A percentile compares a stretch with the other conserved stretches of the same genome.
These are phyloP conservation scores for Urtica urens DNA, from an alignment of 306 rosid genomes.

Conservation along the genomic window DNA sequence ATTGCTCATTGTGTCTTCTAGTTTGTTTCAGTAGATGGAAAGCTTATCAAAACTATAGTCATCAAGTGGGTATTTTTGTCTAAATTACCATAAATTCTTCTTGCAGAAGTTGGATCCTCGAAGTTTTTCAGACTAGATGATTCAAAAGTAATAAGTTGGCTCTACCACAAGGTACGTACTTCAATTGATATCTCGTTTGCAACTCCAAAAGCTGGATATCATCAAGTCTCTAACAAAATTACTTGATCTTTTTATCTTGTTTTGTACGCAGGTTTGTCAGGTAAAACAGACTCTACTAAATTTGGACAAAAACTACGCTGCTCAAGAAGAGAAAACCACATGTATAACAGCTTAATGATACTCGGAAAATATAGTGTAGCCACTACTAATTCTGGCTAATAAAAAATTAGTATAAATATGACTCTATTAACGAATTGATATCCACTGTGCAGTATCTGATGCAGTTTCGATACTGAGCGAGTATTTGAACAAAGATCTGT, in stretches of 20 bases:
- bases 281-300: slow-evolving; percentile 55
- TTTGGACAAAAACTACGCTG: slow-evolving; percentile 83
- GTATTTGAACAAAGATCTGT: slow-evolving; percentile 72
- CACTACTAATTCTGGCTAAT: neutral
- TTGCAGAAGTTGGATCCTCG: slow-evolving; percentile 69
- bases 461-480: slow-evolving; percentile 84
- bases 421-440: slow-evolving; percentile 13
- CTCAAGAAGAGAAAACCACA: slow-evolving; percentile 61
- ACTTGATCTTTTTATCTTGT: slow-evolving; percentile 6
- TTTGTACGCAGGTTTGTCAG: slow-evolving; percentile 51
- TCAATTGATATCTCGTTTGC: slow-evolving; percentile 1
- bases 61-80: neutral
- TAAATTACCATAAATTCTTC: slow-evolving; percentile 1
- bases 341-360: slow-evolving; percentile 20
- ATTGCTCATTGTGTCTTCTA: slow-evolving; percentile 8
- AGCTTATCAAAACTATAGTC: neutral
- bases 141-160: slow-evolving; percentile 72
- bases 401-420: neutral
- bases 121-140: slow-evolving; percentile 89
- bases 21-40: neutral
- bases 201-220: neutral
- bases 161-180: slow-evolving; percentile 58
- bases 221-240: neutral
- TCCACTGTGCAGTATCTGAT: slow-evolving; percentile 62
- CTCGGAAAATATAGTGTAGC: neutral